These are phyloP conservation scores for Fusarium compactum DNA, from an alignment of 2,329 filamentous ascomycete genomes.

Conservation along the genomic window DNA sequence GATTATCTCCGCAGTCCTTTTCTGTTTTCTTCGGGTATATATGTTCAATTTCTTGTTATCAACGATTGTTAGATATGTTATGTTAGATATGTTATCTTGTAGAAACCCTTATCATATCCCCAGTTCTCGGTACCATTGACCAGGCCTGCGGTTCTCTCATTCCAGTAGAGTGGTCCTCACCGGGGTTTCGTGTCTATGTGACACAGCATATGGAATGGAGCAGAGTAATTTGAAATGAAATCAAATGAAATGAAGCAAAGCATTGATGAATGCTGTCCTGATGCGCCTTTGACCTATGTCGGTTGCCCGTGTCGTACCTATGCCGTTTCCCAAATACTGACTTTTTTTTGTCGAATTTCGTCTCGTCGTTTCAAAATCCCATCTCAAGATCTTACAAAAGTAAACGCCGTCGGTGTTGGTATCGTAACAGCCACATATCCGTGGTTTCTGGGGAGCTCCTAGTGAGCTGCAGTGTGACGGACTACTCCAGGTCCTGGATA, in stretches of 20 bases:
- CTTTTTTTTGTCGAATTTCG: conserved; percentile 27
- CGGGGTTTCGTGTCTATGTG: conserved; percentile 35
- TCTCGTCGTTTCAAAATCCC: conserved; percentile 38
- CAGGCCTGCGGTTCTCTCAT: conserved; percentile 31
- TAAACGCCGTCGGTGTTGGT: conserved; percentile 19
- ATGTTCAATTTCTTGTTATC: conserved; percentile 17
- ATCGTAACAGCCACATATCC: background rate
- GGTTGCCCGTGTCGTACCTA: conserved; percentile 24
- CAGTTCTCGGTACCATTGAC: conserved; percentile 30
- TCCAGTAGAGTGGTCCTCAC: conserved; percentile 35
- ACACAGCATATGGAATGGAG: conserved; percentile 27
- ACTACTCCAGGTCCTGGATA: conserved; percentile 31
- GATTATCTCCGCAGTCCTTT: background rate
- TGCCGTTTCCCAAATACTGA: conserved; percentile 21
- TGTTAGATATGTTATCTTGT: conserved; percentile 13
- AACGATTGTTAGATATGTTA: conserved; percentile 26
- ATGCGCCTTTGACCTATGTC: conserved; percentile 28
- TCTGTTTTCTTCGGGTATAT: background rate
- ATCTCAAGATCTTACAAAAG: conserved; percentile 25
- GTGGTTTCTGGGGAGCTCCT: conserved; percentile 4
- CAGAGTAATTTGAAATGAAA: conserved; percentile 11
- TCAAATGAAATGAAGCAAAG: conserved; percentile 14
- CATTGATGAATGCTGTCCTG: conserved; percentile 39
- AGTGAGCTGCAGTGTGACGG: conserved; percentile 29
- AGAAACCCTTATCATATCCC: conserved; percentile 4